Base-by-base conservation (phyloP, 371 early-diverging fungal species). In the Mortierella sp. region DNA sequence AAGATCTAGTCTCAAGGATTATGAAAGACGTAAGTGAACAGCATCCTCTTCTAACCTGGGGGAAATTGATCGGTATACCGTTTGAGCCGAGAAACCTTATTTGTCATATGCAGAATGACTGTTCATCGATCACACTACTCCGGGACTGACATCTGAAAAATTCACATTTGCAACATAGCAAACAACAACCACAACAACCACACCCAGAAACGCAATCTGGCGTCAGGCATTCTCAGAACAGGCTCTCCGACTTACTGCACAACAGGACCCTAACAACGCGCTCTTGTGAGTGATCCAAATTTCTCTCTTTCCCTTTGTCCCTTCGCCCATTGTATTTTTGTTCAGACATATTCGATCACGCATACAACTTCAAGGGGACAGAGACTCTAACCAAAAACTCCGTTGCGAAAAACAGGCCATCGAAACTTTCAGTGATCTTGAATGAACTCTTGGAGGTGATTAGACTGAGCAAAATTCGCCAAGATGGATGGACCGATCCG, bases 401-500 rank as follows among this genome's bases (percentile, higher is more conserved):
- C 14, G 11, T 10, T 35, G 26, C 58, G 5, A 30, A 3, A 20
- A 60, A 24, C 68, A 80, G 81, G 5, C 81, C 81, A 3, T 80
- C 81, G n/a, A 80, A 75, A 32, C 59, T 75, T 4, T 75, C 81
- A 1, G 72, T 75, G 26, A 62, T 80, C 39, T 40, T 80, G 70
- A 80, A 80, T 43, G 81, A 80, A 22, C 40, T 80, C 0, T 58
- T 80, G 45, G 81, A 80, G 35, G 35, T 60, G 14, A 75, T 80
- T 60, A 52, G 81, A 54, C 62, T 75, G 47, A 62, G 65, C 70
- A 80, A 75, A 62, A 52, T 80, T 24, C 66, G 63, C 35, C 52
- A 59, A 26, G 81, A 72, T 40, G 70, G 72, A 54, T 80, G 81
- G 81, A 69, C 65, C 28, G 69, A 75, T 59, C 76, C 76, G 81